phyloP scores from a whole-genome alignment of 2,329 filamentous ascomycete genomes.

The Pyrenochaeta sp. region DNA sequence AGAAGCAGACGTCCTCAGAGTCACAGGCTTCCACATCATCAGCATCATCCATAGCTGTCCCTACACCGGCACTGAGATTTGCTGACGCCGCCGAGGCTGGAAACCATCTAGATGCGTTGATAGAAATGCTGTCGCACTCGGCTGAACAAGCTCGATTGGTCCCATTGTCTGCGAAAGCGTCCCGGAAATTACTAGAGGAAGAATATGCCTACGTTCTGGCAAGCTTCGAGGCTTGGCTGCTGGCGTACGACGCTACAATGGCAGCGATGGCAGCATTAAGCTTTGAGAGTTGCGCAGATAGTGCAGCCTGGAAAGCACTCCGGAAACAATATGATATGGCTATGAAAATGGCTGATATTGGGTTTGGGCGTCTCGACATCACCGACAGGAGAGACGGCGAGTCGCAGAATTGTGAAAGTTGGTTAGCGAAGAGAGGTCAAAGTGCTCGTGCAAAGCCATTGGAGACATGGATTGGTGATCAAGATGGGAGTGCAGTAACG shows the following conservation, averaged over 20 bases:
- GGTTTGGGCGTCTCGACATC: background rate
- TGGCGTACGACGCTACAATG: slow-evolving; percentile 7
- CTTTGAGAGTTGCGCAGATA: background rate
- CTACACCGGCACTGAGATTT: slow-evolving; percentile 1
- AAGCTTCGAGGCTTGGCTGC: slow-evolving; percentile 11
- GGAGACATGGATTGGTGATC: background rate
- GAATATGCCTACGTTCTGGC: slow-evolving; percentile 6
- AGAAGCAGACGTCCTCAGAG: background rate
- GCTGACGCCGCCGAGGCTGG: slow-evolving; percentile 6
- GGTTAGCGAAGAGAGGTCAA: too few relatives aligned
- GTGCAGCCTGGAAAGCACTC: background rate
- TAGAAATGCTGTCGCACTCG: slow-evolving; percentile 5
- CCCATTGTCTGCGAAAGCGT: background rate
- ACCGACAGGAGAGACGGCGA: too few relatives aligned
- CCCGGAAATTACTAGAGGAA: background rate
- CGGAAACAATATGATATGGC: background rate
- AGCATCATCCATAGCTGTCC: background rate
- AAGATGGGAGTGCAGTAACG: background rate
- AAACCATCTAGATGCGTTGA: slow-evolving; percentile 8
- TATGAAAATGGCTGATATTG: background rate
- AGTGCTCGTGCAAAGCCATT: too few relatives aligned
- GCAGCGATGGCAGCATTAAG: background rate
- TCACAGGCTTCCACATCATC: too few relatives aligned
- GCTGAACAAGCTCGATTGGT: slow-evolving; percentile 8
- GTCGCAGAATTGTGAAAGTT: too few relatives aligned